A percentile compares a stretch with the other conserved stretches of the same genome.
Evolutionary conservation across 805 yeast species (phyloP).

Genomic region (Candida nonsorbophila): DNA sequence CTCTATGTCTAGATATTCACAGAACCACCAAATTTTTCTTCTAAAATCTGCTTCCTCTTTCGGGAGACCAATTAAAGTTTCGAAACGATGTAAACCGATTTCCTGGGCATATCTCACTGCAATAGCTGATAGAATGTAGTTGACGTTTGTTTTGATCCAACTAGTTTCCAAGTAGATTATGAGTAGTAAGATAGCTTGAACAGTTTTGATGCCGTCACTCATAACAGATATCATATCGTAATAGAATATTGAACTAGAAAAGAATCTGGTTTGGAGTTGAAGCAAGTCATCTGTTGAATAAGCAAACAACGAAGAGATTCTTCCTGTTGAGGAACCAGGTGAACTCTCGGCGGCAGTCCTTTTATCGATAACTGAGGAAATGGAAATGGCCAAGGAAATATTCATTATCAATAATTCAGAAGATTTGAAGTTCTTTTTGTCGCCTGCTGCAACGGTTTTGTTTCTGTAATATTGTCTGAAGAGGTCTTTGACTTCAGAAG

Average conservation of each 20-base stretch:
- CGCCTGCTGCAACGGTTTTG: neutral
- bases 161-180: constrained; percentile 30
- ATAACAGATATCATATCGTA: constrained; percentile 46
- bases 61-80: constrained; percentile 17
- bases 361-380: constrained; percentile 16
- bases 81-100: constrained; percentile 35
- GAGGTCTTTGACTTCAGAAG: constrained; percentile 11
- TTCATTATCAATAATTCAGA: constrained; percentile 33
- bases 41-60: constrained; percentile 17
- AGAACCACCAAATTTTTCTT: constrained; percentile 31
- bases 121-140: constrained; percentile 22
- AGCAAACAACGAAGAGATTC: constrained; percentile 5
- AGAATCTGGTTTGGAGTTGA: constrained; percentile 13
- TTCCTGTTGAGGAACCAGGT: constrained; percentile 1
- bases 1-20: constrained; percentile 33
- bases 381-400: constrained; percentile 19
- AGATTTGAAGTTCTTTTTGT: constrained; percentile 13
- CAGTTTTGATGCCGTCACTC: constrained; percentile 47
- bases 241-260: constrained; percentile 39
- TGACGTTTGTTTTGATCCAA: constrained; percentile 23
- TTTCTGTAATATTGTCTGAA: constrained; percentile 20
- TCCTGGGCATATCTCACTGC: constrained; percentile 38
- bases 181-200: constrained; percentile 49
- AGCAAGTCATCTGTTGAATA: constrained; percentile 11
- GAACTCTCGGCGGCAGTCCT: constrained; percentile 2